phyloP scores from a whole-genome alignment of 305 asterid species.

The Withania somnifera region DNA sequence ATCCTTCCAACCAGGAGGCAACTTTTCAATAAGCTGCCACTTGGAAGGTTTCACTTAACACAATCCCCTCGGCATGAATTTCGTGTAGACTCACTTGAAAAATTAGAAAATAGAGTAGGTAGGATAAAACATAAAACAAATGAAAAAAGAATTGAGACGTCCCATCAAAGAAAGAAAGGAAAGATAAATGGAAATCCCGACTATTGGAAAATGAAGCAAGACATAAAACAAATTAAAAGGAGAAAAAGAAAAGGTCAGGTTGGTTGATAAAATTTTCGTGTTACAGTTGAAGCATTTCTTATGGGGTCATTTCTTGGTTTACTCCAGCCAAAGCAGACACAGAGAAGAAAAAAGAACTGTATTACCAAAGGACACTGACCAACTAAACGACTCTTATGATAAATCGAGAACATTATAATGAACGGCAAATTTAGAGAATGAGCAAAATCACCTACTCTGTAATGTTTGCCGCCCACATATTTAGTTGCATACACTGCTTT shows the following conservation, averaged over 20 bases:
- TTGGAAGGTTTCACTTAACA: no score
- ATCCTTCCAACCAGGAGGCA: no score
- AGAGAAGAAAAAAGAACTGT: neutral
- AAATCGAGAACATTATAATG: neutral
- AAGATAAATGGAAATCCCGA: neutral
- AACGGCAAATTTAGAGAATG: neutral
- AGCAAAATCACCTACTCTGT: conserved; percentile 42
- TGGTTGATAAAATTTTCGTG: neutral
- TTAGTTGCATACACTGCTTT: conserved; percentile 64
- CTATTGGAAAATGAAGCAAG: neutral
- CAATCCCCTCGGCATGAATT: no score
- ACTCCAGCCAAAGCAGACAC: neutral
- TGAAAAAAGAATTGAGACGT: neutral
- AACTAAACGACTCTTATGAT: neutral
- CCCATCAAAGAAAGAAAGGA: neutral
- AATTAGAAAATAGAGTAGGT: no score
- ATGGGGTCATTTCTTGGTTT: neutral
- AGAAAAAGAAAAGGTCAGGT: neutral
- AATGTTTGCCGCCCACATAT: conserved; percentile 75
- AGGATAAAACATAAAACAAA: neutral
- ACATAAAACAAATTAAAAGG: neutral
- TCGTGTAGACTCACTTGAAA: no score
- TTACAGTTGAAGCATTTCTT: neutral
- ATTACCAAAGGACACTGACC: neutral
- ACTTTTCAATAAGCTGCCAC: no score